Evolutionary conservation across 495 filamentous ascomycete species (phyloP).

Genomic region (Bacidia rubella): DNA sequence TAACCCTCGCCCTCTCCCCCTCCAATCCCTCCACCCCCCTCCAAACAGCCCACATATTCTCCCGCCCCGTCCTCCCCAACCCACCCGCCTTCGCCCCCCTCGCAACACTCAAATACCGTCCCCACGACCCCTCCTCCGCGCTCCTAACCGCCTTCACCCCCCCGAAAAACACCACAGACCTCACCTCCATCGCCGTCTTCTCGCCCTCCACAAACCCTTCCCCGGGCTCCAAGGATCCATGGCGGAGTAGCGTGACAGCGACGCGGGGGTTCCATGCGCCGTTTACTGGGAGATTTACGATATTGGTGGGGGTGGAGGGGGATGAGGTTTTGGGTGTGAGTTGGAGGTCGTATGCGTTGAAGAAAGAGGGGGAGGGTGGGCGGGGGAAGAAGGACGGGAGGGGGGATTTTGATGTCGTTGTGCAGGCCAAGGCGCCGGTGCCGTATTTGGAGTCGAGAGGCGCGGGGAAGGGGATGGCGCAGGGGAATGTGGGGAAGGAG

Average conservation of each 20-base stretch:
- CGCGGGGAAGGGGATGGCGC: neutral
- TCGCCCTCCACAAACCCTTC: neutral
- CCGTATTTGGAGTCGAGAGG: conserved; percentile 9
- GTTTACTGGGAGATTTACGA: conserved; percentile 6
- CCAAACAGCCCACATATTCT: neutral
- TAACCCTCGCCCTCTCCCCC: conserved; percentile 53
- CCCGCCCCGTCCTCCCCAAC: conserved; percentile 7
- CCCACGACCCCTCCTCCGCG: conserved; percentile 8
- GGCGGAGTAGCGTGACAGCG: conserved; percentile 4
- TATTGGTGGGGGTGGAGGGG: neutral
- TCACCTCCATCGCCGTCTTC: neutral
- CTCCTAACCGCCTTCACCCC: conserved; percentile 4
- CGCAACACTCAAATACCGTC: conserved; percentile 18
- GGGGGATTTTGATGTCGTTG: conserved; percentile 13
- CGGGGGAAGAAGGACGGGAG: neutral
- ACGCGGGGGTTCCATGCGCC: conserved; percentile 8
- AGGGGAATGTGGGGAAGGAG: neutral
- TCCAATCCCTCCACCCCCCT: conserved; percentile 38
- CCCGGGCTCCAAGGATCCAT: neutral
- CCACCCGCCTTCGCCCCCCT: conserved; percentile 1
- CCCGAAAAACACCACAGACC: conserved; percentile 4
- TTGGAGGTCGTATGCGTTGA: neutral
- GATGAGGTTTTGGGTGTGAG: neutral
- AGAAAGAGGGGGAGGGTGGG: neutral
- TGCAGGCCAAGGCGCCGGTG: neutral